Percentiles rank a stretch among this genome's conserved stretches.
Evolutionary conservation across 768 basidiomycete species (phyloP).

Genomic region (Punctularia strigosozonata): DNA sequence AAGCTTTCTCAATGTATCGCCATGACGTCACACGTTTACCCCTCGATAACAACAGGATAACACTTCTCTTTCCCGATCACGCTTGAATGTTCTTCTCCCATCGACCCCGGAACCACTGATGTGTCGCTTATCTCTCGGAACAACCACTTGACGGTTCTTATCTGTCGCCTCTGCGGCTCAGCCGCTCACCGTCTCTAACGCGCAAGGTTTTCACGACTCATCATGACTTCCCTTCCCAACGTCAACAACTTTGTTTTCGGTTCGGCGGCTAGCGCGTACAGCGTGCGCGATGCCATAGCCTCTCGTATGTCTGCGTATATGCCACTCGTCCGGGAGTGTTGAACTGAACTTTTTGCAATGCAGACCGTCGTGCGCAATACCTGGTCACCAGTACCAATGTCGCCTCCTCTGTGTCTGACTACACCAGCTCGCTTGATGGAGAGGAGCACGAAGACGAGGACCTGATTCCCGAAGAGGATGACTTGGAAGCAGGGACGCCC

Average conservation of each 20-base stretch:
- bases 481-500: conserved; percentile 5
- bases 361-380: conserved; percentile 62
- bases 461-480: conserved; percentile 9
- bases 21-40: too few relatives aligned
- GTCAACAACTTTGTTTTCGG: conserved; percentile 11
- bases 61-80: too few relatives aligned
- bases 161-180: too few relatives aligned
- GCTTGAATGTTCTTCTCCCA: too few relatives aligned
- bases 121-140: too few relatives aligned
- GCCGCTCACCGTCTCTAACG: too few relatives aligned
- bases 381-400: conserved; percentile 49
- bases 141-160: too few relatives aligned
- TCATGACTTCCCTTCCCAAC: conserved; percentile 7
- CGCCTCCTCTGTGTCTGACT: conserved; percentile 33
- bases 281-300: conserved; percentile 39
- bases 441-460: conserved; percentile 15
- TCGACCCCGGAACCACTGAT: too few relatives aligned
- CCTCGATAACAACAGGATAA: too few relatives aligned
- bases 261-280: conserved; percentile 29
- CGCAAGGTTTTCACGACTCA: conserved; percentile 5
- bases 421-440: conserved; percentile 27
- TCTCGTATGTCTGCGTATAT: conserved; percentile 34
- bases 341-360: conserved; percentile 4
- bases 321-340: conserved; percentile 1
- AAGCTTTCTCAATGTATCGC: too few relatives aligned